Conservation (phyloP, 345 rosid species). For the Iberis pinnata region DNA sequence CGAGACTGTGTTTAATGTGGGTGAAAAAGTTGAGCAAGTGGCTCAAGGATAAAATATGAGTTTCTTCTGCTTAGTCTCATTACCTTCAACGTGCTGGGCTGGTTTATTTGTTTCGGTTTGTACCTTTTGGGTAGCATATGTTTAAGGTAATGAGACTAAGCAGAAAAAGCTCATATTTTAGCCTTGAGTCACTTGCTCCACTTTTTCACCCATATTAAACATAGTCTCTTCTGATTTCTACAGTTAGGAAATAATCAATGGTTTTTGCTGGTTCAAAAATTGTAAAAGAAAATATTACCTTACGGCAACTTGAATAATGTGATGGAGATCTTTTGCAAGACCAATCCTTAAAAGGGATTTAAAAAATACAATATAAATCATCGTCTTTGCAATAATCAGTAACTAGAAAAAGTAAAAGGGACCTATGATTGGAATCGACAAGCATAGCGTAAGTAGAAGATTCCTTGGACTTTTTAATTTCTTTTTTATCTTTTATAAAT, state of each 20-base stretch:
- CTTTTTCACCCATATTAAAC: slow-evolving; percentile 64
- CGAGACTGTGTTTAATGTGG: slow-evolving; percentile 51
- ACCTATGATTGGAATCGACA: slow-evolving; percentile 21
- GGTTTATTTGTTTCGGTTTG: slow-evolving; percentile 27
- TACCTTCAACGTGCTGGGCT: no score
- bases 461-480: slow-evolving; percentile 17
- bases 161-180: no score
- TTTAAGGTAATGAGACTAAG: no score
- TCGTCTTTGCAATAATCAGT: not conserved
- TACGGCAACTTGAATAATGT: slow-evolving; percentile 31
- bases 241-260: not conserved
- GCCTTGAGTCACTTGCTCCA: slow-evolving; percentile 19
- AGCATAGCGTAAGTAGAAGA: slow-evolving; percentile 27
- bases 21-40: slow-evolving; percentile 44
- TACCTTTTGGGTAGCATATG: not conserved
- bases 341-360: slow-evolving; percentile 34
- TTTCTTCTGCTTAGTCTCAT: no score
- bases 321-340: slow-evolving; percentile 24
- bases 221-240: slow-evolving; percentile 43
- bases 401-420: slow-evolving; percentile 1
- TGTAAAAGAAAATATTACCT: slow-evolving; percentile 34
- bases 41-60: no score
- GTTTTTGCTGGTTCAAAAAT: not conserved
- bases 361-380: slow-evolving; percentile 16
- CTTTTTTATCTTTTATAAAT: slow-evolving; percentile 11